These are phyloP conservation scores for Ceratobasidium theobromae DNA, from an alignment of 1,284 basidiomycete species.

Conservation along the genomic window DNA sequence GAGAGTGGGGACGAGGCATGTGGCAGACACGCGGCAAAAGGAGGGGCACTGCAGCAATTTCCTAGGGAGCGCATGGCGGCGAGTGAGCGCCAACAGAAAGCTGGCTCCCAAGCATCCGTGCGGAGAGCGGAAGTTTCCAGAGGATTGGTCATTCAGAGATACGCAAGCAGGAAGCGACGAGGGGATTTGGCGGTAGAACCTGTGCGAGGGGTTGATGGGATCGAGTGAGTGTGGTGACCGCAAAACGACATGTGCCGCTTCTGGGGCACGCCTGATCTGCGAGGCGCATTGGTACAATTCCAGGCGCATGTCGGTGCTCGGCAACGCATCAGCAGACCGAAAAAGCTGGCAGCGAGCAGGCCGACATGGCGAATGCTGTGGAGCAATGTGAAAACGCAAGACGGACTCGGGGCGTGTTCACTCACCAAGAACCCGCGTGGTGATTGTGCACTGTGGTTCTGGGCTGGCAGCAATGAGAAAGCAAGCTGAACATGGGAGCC, in stretches of 20 bases:
- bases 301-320: constrained; percentile 31
- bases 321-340: constrained; percentile 32
- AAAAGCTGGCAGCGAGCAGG: constrained; percentile 28
- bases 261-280: constrained; percentile 32
- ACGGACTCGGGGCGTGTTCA: background rate
- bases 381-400: constrained; percentile 22
- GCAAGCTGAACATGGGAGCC: constrained; percentile 6
- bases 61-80: constrained; percentile 10
- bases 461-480: constrained; percentile 8
- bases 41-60: constrained; percentile 26
- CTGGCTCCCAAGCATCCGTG: background rate
- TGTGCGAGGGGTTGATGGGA: constrained; percentile 31
- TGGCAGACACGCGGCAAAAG: constrained; percentile 20
- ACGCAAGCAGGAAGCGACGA: constrained; percentile 25
- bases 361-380: constrained; percentile 20
- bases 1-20: constrained; percentile 9
- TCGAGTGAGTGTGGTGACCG: constrained; percentile 25
- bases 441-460: constrained; percentile 17
- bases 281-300: constrained; percentile 26
- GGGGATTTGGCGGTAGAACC: constrained; percentile 33
- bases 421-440: constrained; percentile 26
- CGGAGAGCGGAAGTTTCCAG: constrained; percentile 26
- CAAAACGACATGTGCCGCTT: constrained; percentile 31
- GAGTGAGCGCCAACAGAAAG: constrained; percentile 26
- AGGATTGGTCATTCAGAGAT: constrained; percentile 25